phyloP scores from a whole-genome alignment of 306 rosid species.

The Crataegus laevigata region DNA sequence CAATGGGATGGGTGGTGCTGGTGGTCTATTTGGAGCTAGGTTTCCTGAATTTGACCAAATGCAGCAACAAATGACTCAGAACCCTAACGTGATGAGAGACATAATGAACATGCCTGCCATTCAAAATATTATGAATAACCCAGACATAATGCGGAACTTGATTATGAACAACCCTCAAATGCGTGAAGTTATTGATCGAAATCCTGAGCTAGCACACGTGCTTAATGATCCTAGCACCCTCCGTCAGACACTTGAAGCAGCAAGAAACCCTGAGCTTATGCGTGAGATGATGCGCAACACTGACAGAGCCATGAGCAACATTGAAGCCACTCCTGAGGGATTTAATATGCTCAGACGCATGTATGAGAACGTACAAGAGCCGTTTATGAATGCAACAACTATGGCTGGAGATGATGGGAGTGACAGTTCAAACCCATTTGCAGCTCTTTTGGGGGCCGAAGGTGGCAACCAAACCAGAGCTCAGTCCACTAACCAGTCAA shows the following conservation, averaged over 20 bases:
- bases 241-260: constrained; percentile 81
- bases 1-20: constrained; percentile 48
- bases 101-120: constrained; percentile 72
- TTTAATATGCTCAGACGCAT: constrained; percentile 91
- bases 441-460: constrained; percentile 43
- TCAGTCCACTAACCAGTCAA: constrained; percentile 23
- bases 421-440: constrained; percentile 40
- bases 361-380: constrained; percentile 93
- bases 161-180: constrained; percentile 82
- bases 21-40: constrained; percentile 58
- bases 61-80: constrained; percentile 64
- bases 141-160: constrained; percentile 65
- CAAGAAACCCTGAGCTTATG: constrained; percentile 91
- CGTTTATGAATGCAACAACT: constrained; percentile 79
- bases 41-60: constrained; percentile 66
- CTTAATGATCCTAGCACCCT: constrained; percentile 84
- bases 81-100: constrained; percentile 67
- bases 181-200: constrained; percentile 77
- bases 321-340: constrained; percentile 87
- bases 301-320: constrained; percentile 91
- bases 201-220: constrained; percentile 77
- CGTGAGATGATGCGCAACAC: constrained; percentile 96
- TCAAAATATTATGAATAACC: constrained; percentile 64
- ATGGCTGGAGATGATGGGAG: constrained; percentile 64
- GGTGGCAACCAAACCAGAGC: constrained; percentile 47